phyloP scores from a whole-genome alignment of 208 protist genomes.

The Crithidia sp. region DNA sequence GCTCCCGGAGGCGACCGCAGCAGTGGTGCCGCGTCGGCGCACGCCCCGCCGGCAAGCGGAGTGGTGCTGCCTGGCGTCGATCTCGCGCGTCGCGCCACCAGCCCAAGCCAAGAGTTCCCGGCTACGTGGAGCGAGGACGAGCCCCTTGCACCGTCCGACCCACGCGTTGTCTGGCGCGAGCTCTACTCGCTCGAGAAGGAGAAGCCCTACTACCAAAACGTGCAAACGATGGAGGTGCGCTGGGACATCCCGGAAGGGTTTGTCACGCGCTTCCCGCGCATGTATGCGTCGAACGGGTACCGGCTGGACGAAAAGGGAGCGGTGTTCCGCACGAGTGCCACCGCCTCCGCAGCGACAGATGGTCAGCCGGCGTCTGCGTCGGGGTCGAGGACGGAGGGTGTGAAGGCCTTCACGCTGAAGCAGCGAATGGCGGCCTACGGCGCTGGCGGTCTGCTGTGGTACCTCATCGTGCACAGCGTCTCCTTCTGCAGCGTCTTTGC shows the following conservation, averaged over 20 bases:
- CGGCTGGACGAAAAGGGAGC: constrained; percentile 51
- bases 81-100: constrained; percentile 48
- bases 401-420: constrained; percentile 46
- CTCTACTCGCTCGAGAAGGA: constrained; percentile 65
- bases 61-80: constrained; percentile 57
- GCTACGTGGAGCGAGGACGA: constrained; percentile 57
- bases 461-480: constrained; percentile 80
- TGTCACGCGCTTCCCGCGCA: constrained; percentile 72
- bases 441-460: constrained; percentile 76
- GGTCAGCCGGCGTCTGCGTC: neutral
- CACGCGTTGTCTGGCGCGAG: constrained; percentile 74
- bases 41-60: neutral
- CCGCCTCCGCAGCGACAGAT: neutral
- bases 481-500: constrained; percentile 62
- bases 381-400: neutral
- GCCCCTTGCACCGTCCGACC: constrained; percentile 46
- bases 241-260: constrained; percentile 80
- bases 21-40: neutral
- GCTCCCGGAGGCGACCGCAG: neutral
- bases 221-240: constrained; percentile 60
- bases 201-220: constrained; percentile 82
- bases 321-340: constrained; percentile 35
- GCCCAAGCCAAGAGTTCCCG: constrained; percentile 54
- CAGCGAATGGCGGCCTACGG: constrained; percentile 79
- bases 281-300: constrained; percentile 52